phyloP scores from a whole-genome alignment of 164 flowering plant species.

The Taxillus chinensis region DNA sequence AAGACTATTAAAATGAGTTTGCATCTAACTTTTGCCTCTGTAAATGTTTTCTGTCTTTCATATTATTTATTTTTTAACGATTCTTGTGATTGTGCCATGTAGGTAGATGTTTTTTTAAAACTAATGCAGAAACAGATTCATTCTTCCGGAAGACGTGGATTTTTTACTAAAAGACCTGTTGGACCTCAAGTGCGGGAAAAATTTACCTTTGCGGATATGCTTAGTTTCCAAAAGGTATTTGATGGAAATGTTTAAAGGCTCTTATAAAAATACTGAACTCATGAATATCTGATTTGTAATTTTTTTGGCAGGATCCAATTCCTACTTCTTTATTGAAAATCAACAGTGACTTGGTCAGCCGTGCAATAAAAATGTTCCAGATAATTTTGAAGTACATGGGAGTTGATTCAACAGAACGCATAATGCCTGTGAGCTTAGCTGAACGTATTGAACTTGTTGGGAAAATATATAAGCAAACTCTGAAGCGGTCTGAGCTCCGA shows the following conservation, averaged over 20 bases:
- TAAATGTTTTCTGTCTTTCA: too few relatives aligned
- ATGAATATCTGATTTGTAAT: constrained; percentile 4
- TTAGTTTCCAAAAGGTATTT: constrained; percentile 92
- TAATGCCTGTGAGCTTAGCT: constrained; percentile 53
- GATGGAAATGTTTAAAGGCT: neutral
- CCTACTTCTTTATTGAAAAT: constrained; percentile 91
- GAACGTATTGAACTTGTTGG: constrained; percentile 81
- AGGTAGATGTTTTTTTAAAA: constrained; percentile 91
- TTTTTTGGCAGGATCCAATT: constrained; percentile 69
- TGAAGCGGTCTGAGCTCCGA: constrained; percentile 92
- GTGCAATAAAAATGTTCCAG: constrained; percentile 77
- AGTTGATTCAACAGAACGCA: constrained; percentile 71
- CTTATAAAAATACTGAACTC: neutral
- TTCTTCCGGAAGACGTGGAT: constrained; percentile 79
- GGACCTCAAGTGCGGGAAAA: constrained; percentile 75
- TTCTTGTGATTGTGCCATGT: constrained; percentile 1
- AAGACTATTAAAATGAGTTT: neutral
- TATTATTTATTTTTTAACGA: too few relatives aligned
- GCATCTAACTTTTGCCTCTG: too few relatives aligned
- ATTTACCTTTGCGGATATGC: constrained; percentile 92
- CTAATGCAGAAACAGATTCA: constrained; percentile 93
- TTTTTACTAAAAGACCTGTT: constrained; percentile 71
- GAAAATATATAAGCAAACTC: constrained; percentile 77
- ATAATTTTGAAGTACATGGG: constrained; percentile 91
- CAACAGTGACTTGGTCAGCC: constrained; percentile 64